Conservation (phyloP, 164 flowering plant genomes). For the Magnolia sinica region DNA sequence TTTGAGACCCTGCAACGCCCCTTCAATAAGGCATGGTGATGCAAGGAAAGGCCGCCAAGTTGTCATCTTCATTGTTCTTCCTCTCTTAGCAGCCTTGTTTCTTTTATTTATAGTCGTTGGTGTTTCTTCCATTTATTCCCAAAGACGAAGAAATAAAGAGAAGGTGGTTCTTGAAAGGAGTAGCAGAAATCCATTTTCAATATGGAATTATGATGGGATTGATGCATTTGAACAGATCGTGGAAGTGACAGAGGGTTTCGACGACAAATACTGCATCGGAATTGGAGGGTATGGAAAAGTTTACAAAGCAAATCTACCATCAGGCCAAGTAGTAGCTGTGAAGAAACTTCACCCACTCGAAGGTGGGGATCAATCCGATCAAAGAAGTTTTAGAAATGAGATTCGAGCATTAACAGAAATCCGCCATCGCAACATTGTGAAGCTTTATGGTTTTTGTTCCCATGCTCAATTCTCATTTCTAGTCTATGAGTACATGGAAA, state of each 20-base stretch:
- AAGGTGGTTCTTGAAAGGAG: neutral
- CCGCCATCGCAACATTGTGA: constrained; percentile 21
- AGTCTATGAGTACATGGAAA: constrained; percentile 18
- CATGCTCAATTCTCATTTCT: neutral
- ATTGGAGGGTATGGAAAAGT: constrained; percentile 61
- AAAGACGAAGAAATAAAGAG: neutral
- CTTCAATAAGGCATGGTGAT: no score
- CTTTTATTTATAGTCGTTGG: neutral
- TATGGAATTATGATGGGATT: constrained; percentile 53
- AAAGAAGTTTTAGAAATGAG: constrained; percentile 14
- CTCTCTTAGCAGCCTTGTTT: neutral
- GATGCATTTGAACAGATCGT: constrained; percentile 45
- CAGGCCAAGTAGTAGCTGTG: constrained; percentile 50
- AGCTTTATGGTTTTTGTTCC: constrained; percentile 17
- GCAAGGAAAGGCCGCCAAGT: neutral
- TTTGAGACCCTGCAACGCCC: no score
- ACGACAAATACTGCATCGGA: constrained; percentile 47
- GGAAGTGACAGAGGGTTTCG: constrained; percentile 49
- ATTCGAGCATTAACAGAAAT: constrained; percentile 12
- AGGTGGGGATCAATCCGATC: neutral
- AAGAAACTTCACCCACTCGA: constrained; percentile 39
- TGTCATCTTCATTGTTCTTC: neutral
- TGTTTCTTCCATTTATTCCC: neutral
- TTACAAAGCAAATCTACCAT: constrained; percentile 38
- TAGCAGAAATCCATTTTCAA: constrained; percentile 1